Base-by-base conservation (phyloP, 208 protist species). In the Tritrichomonas foetus region DNA sequence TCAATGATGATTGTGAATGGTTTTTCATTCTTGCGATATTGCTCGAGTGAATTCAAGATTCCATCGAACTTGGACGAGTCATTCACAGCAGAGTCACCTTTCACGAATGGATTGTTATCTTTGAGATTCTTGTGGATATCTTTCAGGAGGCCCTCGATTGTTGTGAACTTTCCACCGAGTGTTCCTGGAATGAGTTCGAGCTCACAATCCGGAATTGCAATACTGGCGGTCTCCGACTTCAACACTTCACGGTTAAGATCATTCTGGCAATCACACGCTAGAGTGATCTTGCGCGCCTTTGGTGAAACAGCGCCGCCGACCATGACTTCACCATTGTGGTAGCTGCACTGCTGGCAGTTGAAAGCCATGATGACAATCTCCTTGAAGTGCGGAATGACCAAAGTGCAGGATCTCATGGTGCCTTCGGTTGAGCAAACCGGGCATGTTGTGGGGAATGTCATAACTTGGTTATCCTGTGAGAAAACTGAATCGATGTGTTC, bases 351-450 rank as follows among this genome's bases (percentile, higher is more conserved):
- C 33, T 89, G 27, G 30, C 78, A 89, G 30, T 89, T 53, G 78
- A 89, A 89, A 39, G 78, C 78, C 78, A 89, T 89, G 30, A 89
- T 53, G 16, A 61, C 44, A n/a, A 89, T 89, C 27, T 89, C 78
- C 47, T 89, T 89, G 78, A 89, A 89, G 78, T 53, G 47, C 36
- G 78, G 78, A 57, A 89, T 89, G 0, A 27, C 14, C 1, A 89
- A 50, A 57, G 78, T 89, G 30, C 78, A 89, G 13, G 78, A 89
- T 44, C n/a, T 44, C 25, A 47, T 57, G 5, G 47, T 49, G 13
- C 78, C 78, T 39, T 14, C 22, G 9, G 25, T 16, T 22, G 78
- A 89, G 47, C 78, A 89, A 53, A 89, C 78, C 57, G 78, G 78
- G 30, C 78, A 89, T 22, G 33, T 47, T 57, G 78, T 89, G 14